Evolutionary conservation across 2,329 filamentous ascomycete genomes (phyloP).

Genomic region (Bipolaris victoriae): DNA sequence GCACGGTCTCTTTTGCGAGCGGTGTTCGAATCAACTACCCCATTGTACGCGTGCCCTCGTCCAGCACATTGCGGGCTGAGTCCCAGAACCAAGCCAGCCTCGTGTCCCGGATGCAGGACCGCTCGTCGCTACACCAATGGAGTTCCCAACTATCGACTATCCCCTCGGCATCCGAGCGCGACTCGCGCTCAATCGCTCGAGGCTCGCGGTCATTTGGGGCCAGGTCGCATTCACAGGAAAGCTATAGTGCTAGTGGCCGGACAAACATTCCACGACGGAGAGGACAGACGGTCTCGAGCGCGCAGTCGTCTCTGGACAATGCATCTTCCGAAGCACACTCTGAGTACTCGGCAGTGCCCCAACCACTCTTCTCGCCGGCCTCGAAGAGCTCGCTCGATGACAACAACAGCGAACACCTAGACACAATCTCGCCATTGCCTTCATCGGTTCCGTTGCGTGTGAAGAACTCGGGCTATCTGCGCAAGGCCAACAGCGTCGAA

Average conservation of each 20-base stretch:
- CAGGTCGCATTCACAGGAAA: conserved; percentile 42
- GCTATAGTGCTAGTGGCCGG: conserved; percentile 32
- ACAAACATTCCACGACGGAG: conserved; percentile 34
- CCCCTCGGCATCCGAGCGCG: conserved; percentile 45
- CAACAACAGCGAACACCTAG: conserved; percentile 45
- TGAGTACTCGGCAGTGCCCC: conserved; percentile 44
- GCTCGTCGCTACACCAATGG: conserved; percentile 47
- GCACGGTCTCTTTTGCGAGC: conserved; percentile 42
- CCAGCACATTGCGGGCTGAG: conserved; percentile 45
- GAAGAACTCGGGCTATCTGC: conserved; percentile 48
- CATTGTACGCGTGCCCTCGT: conserved; percentile 44
- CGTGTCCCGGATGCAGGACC: conserved; percentile 49
- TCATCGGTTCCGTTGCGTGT: conserved; percentile 46
- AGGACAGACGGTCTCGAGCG: conserved; percentile 43
- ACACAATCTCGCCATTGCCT: conserved; percentile 48
- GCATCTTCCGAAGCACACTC: conserved; percentile 34
- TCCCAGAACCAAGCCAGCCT: conserved; percentile 43
- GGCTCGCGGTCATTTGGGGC: conserved; percentile 41
- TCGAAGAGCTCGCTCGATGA: conserved; percentile 34
- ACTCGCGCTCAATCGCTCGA: conserved; percentile 43
- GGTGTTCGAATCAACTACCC: conserved; percentile 47
- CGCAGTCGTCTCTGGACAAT: conserved; percentile 44
- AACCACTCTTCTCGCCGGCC: conserved; percentile 45
- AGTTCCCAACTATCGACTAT: conserved; percentile 51
- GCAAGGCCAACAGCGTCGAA: conserved; percentile 41